These are phyloP conservation scores for Ceratobasidium theobromae DNA, from an alignment of 1,284 basidiomycete genomes.

Conservation along the genomic window DNA sequence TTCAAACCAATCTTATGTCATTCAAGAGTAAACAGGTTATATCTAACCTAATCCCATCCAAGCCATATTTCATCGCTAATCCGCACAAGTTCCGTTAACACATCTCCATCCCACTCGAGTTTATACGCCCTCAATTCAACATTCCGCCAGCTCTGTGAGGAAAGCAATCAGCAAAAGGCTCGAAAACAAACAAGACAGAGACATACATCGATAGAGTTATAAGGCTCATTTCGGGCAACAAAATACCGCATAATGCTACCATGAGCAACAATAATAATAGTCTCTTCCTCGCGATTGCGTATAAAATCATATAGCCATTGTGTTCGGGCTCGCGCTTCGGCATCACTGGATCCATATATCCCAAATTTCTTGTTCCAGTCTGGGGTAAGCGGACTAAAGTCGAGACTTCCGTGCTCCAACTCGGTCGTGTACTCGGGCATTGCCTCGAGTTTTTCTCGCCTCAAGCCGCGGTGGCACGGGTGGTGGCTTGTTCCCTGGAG, in stretches of 20 bases:
- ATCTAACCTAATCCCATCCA: too few relatives aligned
- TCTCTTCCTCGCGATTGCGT: conserved; percentile 7
- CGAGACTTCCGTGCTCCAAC: conserved; percentile 1
- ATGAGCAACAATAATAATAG: conserved; percentile 8
- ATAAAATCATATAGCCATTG: conserved; percentile 16
- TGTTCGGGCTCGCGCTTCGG: neutral
- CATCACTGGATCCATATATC: neutral
- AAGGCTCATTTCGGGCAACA: conserved; percentile 8
- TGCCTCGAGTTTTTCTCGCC: conserved; percentile 11
- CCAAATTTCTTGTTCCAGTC: conserved; percentile 31
- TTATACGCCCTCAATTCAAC: conserved; percentile 18
- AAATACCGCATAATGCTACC: conserved; percentile 16
- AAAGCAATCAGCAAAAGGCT: neutral
- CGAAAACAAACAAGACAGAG: too few relatives aligned
- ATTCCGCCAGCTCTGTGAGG: conserved; percentile 17
- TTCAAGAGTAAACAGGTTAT: too few relatives aligned
- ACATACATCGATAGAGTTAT: conserved; percentile 13
- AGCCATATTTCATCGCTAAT: conserved; percentile 9
- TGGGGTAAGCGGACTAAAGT: conserved; percentile 13
- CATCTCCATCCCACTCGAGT: conserved; percentile 5
- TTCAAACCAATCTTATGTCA: too few relatives aligned
- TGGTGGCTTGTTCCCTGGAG: conserved; percentile 19
- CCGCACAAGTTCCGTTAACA: conserved; percentile 3
- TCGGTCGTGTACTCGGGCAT: conserved; percentile 20
- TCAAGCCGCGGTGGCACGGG: conserved; percentile 19